Evolutionary conservation across 129 eudicot species (phyloP).

Genomic region (Arctium lappa): DNA sequence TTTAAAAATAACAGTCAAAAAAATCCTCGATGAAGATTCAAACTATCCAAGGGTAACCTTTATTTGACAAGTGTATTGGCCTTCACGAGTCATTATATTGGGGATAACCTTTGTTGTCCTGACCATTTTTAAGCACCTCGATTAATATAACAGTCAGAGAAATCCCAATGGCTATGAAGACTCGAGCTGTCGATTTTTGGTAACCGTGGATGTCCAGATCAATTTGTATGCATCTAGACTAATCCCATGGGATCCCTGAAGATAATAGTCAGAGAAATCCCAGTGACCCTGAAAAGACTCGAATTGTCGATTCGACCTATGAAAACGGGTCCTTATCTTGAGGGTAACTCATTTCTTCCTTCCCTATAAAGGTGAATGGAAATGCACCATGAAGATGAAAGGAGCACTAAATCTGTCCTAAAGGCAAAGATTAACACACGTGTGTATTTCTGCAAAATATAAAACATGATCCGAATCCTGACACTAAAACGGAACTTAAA

Average conservation of each 20-base stretch:
- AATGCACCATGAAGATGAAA: neutral
- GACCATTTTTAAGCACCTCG: no score
- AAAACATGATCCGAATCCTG: neutral
- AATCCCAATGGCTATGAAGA: no score
- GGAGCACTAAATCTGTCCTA: neutral
- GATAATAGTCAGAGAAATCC: neutral
- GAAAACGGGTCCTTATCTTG: neutral
- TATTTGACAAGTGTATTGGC: no score
- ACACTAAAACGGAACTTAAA: neutral
- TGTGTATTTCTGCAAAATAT: neutral
- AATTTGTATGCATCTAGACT: neutral
- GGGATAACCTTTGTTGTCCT: no score
- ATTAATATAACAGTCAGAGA: no score
- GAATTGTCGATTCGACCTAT: neutral
- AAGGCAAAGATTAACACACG: neutral
- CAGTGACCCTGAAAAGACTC: neutral
- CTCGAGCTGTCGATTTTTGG: no score
- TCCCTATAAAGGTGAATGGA: neutral
- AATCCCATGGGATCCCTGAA: neutral
- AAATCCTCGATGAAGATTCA: no score
- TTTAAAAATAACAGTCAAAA: no score
- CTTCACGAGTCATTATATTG: no score
- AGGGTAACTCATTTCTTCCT: neutral
- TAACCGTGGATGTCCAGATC: neutral
- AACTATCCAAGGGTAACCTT: no score